Base-by-base conservation (phyloP, 179 eudicot genomes). In the Monotropa hypopitys region DNA sequence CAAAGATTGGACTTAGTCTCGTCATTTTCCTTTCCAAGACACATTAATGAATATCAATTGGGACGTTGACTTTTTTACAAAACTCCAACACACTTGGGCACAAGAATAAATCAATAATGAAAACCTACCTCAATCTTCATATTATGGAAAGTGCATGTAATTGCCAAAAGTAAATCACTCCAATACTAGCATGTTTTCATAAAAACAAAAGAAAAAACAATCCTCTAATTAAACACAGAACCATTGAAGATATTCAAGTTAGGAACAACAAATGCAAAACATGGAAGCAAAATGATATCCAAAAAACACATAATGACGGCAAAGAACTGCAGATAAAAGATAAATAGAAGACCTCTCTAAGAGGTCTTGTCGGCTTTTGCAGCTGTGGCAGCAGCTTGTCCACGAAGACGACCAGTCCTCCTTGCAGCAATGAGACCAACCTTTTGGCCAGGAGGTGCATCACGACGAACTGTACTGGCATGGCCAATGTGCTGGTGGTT, bases 321-420 rank as follows among this genome's bases (percentile, higher is more conserved):
- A 33, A 35, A 32, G n/a, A 0, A 65, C 69, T 30, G 10, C n/a
- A 65, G 10, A 38, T 65, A 5, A 33, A 33, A 6, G 43, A 65
- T 15, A 65, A 65, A 65, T 32, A 1, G 1, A 65, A 16, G 12
- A 10, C n/a, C 42, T 18, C 70, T 33, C 70, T 65, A 65, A 65
- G 70, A 15, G 43, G 43, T 65, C 70, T 65, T 65, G n/a, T 65
- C 70, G 4, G 70, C 70, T 7, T 65, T 65, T 5, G 70, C 5
- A 65, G 70, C 70, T 16, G 70, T 33, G 42, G 70, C 70, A 65
- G 70, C 70, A 65, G 70, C 70, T 65, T 65, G 70, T 33, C 70
- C 70, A 15, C 70, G 70, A n/a, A 65, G 70, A 33, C 70, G 70
- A 65, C 70, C 70, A 7, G 70, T 65, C 70, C 70, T 65, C 70